Evolutionary conservation across 306 rosid genomes (phyloP).

Genomic region (Acmispon strigosus): DNA sequence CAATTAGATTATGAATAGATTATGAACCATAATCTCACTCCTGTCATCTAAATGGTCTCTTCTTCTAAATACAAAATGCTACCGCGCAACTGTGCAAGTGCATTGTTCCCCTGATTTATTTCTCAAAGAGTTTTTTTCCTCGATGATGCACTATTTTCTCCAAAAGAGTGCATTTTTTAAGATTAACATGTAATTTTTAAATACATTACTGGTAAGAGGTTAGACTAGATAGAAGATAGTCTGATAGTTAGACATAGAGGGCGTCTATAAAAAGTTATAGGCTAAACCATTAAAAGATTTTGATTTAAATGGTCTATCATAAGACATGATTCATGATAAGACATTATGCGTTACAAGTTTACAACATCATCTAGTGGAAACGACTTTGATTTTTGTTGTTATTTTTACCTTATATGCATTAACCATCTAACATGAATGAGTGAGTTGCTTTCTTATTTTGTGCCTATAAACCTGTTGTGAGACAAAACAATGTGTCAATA

Average conservation of each 20-base stretch:
- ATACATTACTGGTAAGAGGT: background rate
- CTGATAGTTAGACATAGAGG: no score
- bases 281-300: no score
- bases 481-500: background rate
- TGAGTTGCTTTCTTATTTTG: background rate
- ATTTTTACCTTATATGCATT: background rate
- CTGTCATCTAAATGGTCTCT: background rate
- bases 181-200: background rate
- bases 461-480: background rate
- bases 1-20: background rate
- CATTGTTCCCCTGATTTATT: no score
- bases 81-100: no score
- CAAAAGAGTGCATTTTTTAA: background rate
- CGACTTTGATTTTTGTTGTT: no score
- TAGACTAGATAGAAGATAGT: no score
- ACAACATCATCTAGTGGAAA: no score
- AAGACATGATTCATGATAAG: no score
- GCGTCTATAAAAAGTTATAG: no score
- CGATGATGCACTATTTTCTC: background rate
- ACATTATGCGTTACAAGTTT: no score
- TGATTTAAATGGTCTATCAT: no score
- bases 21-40: background rate
- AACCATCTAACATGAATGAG: background rate
- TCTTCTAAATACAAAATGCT: background rate
- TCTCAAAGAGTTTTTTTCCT: no score